phyloP scores from a whole-genome alignment of 345 rosid genomes.

The Rubroshorea leprosula region DNA sequence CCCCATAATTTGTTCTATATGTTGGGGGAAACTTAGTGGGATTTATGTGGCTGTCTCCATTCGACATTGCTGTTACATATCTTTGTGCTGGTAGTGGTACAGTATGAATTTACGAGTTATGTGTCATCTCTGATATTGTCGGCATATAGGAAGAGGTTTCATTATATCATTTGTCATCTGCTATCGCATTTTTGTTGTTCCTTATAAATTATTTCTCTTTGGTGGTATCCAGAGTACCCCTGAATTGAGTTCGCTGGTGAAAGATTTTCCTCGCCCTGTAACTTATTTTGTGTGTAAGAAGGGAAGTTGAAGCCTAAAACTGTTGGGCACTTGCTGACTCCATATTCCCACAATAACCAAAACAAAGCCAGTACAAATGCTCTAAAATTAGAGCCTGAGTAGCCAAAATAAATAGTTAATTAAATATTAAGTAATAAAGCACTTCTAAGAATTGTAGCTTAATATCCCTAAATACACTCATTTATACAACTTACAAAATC shows the following conservation, averaged over 20 bases:
- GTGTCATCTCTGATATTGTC: constrained; percentile 27
- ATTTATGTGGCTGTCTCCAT: constrained; percentile 29
- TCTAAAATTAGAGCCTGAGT: too few relatives aligned
- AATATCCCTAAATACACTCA: not conserved
- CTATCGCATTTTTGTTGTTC: too few relatives aligned
- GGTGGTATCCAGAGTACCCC: too few relatives aligned
- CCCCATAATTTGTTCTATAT: constrained; percentile 11
- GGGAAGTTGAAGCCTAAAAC: too few relatives aligned
- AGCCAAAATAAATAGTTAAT: too few relatives aligned
- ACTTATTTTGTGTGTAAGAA: too few relatives aligned
- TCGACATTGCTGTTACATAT: constrained; percentile 13
- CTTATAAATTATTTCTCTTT: too few relatives aligned
- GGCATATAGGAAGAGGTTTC: constrained; percentile 27
- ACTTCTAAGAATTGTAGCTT: not conserved
- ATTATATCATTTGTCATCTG: constrained; percentile 1
- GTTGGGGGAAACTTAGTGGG: constrained; percentile 25
- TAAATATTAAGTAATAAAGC: not conserved
- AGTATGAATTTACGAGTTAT: constrained; percentile 34
- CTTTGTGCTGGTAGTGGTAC: constrained; percentile 12
- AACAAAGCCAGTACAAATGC: too few relatives aligned
- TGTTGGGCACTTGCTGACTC: too few relatives aligned
- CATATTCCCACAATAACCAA: too few relatives aligned
- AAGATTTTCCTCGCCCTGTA: too few relatives aligned
- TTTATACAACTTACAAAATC: not conserved
- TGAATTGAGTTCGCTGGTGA: too few relatives aligned